phyloP scores from a whole-genome alignment of 306 rosid species.

The Pyrus betulifolia region DNA sequence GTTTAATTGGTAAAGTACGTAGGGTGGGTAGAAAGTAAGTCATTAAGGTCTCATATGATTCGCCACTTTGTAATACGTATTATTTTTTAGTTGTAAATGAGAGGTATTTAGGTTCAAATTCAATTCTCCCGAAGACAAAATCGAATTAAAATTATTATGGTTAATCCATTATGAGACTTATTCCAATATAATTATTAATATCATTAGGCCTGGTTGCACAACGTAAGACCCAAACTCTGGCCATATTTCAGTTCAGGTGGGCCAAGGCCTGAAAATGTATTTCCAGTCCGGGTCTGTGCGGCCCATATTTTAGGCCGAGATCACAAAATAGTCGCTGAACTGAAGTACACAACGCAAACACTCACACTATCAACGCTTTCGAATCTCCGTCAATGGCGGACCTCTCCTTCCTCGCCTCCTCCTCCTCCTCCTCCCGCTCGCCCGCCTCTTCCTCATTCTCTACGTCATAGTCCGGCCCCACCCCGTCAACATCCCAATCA shows the following conservation, averaged over 20 bases:
- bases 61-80: too few relatives aligned
- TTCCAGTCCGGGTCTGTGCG: background rate
- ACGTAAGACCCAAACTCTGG: background rate
- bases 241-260: background rate
- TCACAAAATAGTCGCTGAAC: background rate
- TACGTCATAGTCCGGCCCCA: slow-evolving; percentile 59
- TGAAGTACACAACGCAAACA: background rate
- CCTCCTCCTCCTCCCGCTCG: slow-evolving; percentile 38
- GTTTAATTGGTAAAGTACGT: too few relatives aligned
- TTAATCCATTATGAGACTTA: too few relatives aligned
- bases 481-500: slow-evolving; percentile 53
- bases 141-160: too few relatives aligned
- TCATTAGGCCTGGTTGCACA: background rate
- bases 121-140: too few relatives aligned
- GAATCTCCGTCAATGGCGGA: slow-evolving; percentile 42
- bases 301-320: background rate
- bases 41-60: too few relatives aligned
- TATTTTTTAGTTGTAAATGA: too few relatives aligned
- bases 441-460: slow-evolving; percentile 42
- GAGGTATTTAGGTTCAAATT: too few relatives aligned
- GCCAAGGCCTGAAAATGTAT: background rate
- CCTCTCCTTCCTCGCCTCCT: slow-evolving; percentile 28
- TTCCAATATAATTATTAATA: too few relatives aligned
- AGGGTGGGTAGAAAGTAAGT: too few relatives aligned
- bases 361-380: background rate